phyloP scores from a whole-genome alignment of 208 protist genomes.

The Endotrypanum monterogeii region DNA sequence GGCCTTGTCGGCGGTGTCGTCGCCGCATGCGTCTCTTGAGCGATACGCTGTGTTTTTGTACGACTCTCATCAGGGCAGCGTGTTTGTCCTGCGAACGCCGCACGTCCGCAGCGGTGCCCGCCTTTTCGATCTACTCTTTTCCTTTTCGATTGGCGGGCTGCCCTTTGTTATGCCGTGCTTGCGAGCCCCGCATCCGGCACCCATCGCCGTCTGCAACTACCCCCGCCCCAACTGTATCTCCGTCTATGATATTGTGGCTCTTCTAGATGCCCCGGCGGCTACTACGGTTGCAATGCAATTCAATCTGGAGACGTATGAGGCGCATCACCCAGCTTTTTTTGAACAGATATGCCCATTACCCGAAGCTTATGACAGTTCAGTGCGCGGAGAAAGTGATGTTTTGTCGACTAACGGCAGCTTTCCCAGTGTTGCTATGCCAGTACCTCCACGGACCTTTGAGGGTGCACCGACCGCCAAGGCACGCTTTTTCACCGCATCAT shows the following conservation, averaged over 20 bases:
- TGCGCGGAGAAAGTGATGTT: not conserved
- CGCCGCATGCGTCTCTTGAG: conserved; percentile 29
- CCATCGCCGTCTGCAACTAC: conserved; percentile 70
- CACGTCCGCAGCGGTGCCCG: conserved; percentile 45
- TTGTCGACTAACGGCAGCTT: not conserved
- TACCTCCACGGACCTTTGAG: too few species aligned
- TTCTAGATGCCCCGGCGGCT: conserved; percentile 21
- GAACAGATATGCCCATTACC: conserved; percentile 12
- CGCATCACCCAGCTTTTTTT: conserved; percentile 14
- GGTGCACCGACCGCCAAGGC: not conserved
- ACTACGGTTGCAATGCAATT: conserved; percentile 14
- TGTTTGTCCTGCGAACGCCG: conserved; percentile 61
- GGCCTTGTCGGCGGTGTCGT: conserved; percentile 52
- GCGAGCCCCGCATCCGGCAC: conserved; percentile 42
- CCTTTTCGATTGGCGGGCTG: conserved; percentile 40
- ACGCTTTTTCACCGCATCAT: conserved; percentile 2
- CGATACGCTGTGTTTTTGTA: conserved; percentile 66
- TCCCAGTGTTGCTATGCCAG: not conserved
- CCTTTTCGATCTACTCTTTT: conserved; percentile 49
- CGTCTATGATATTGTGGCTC: conserved; percentile 47
- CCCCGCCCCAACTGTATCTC: conserved; percentile 53
- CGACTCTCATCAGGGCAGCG: conserved; percentile 29
- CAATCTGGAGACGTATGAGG: conserved; percentile 18
- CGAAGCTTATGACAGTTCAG: not conserved
- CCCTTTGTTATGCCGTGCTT: conserved; percentile 70